Percentiles rank a stretch among this genome's conserved stretches.
Conservation (phyloP, 2,329 filamentous ascomycete genomes). For the Alternaria metachromatica region DNA sequence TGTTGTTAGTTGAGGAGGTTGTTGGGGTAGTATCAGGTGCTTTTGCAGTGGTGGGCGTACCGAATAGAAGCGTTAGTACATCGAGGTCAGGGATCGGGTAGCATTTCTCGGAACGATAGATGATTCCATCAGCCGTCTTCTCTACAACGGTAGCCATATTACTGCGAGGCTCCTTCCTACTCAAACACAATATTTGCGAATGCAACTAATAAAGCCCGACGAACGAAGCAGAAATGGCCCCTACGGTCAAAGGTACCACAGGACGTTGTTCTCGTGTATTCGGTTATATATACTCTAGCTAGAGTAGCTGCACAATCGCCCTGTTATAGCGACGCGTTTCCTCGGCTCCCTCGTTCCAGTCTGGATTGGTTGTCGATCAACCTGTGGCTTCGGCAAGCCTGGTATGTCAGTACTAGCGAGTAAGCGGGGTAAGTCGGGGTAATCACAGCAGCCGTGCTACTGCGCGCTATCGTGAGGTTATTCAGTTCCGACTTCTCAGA, state of each 20-base stretch:
- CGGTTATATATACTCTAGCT: not conserved
- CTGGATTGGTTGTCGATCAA: not conserved
- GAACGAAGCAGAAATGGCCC: not conserved
- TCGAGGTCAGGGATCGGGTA: slow-evolving; percentile 49
- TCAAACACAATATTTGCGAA: not conserved
- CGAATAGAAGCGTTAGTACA: slow-evolving; percentile 52
- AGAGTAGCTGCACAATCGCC: not conserved
- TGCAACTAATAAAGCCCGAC: not conserved
- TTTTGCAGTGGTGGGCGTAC: slow-evolving; percentile 26
- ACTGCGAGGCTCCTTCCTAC: not conserved
- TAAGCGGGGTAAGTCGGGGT: slow-evolving; percentile 29
- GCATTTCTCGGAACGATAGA: slow-evolving; percentile 42
- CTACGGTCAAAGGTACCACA: not conserved
- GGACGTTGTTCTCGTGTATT: not conserved
- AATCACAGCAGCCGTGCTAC: not conserved
- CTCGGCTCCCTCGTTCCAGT: not conserved
- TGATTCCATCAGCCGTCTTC: slow-evolving; percentile 35
- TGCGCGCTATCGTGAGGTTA: not conserved
- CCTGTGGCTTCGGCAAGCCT: slow-evolving; percentile 24
- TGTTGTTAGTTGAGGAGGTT: not conserved
- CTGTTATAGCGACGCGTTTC: not conserved
- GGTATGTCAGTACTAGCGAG: slow-evolving; percentile 26
- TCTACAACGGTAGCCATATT: slow-evolving; percentile 45
- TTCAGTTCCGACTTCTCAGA: not conserved
- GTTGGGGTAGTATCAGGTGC: not conserved